Percentiles rank a stretch among this genome's conserved stretches.
phyloP scores from a whole-genome alignment of 768 basidiomycete genomes.

The Kondoa malvinella region DNA sequence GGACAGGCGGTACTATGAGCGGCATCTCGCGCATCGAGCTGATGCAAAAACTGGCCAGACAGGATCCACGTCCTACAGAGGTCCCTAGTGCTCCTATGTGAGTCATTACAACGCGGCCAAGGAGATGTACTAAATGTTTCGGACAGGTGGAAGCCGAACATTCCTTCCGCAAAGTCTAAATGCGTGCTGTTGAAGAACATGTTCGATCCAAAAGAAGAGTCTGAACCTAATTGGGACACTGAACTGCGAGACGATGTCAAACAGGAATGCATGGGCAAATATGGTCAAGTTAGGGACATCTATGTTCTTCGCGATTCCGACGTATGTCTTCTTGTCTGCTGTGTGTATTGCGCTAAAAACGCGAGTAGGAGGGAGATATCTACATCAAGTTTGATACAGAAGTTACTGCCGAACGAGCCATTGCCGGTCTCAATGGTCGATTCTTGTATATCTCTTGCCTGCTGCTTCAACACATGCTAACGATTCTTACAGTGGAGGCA shows the following conservation, averaged over 20 bases:
- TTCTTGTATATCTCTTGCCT: conserved; percentile 45
- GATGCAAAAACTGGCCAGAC: conserved; percentile 99
- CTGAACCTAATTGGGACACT: conserved; percentile 86
- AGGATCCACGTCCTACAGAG: conserved; percentile 30
- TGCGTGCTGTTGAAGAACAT: conserved; percentile 82
- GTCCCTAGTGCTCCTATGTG: conserved; percentile 20
- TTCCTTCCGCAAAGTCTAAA: conserved; percentile 73
- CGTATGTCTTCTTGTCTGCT: conserved; percentile 38
- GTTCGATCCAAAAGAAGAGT: conserved; percentile 97
- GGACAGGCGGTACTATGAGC: conserved; percentile 83
- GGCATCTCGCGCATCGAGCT: conserved; percentile 95
- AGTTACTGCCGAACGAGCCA: conserved; percentile 62
- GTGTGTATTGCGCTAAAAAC: background rate
- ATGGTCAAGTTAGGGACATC: conserved; percentile 69
- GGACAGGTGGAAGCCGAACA: conserved; percentile 52
- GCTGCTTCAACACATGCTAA: background rate
- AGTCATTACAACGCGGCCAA: conserved; percentile 8
- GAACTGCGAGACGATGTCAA: conserved; percentile 94
- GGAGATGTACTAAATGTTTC: background rate
- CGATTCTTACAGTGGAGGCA: background rate
- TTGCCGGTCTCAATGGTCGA: conserved; percentile 81
- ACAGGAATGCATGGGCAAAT: conserved; percentile 77
- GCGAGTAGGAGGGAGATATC: conserved; percentile 62
- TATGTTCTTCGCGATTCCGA: conserved; percentile 87
- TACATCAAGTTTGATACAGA: conserved; percentile 76